phyloP scores from a whole-genome alignment of 2,329 filamentous ascomycete species.

The Beauveria bassiana region DNA sequence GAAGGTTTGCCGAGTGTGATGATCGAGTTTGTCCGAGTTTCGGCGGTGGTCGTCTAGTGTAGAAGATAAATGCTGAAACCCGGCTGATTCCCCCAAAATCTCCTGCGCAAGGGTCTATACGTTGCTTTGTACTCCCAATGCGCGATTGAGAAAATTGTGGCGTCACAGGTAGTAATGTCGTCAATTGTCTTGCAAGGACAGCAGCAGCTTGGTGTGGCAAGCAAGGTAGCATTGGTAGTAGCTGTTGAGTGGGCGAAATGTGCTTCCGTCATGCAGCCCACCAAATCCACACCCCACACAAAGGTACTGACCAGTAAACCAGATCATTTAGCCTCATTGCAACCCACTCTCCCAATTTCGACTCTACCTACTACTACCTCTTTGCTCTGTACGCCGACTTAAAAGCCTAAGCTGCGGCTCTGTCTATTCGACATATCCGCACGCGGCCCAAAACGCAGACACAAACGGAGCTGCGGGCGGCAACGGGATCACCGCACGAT shows the following conservation, averaged over 20 bases:
- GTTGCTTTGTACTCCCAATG: background rate
- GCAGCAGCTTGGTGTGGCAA: background rate
- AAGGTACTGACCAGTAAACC: background rate
- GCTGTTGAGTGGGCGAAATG: background rate
- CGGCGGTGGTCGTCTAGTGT: background rate
- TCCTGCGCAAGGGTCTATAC: too few relatives aligned
- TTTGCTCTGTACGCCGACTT: background rate
- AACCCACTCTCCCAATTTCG: background rate
- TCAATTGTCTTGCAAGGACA: background rate
- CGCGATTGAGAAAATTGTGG: background rate
- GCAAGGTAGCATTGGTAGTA: background rate
- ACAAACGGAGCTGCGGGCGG: background rate
- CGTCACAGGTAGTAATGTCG: too few relatives aligned
- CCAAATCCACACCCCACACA: constrained; percentile 7
- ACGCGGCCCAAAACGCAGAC: background rate
- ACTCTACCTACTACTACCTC: background rate
- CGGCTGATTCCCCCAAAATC: background rate
- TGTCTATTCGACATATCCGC: background rate
- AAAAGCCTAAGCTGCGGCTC: background rate
- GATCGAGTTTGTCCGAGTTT: background rate
- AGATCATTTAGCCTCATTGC: background rate
- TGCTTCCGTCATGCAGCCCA: constrained; percentile 7
- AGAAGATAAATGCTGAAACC: background rate
- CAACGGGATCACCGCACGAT: background rate
- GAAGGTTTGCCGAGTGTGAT: background rate